Evolutionary conservation across 352 stramenopile species (phyloP), one percentile per base, ranked within the genome.

Genomic region (Phytopythium litorale): DNA sequence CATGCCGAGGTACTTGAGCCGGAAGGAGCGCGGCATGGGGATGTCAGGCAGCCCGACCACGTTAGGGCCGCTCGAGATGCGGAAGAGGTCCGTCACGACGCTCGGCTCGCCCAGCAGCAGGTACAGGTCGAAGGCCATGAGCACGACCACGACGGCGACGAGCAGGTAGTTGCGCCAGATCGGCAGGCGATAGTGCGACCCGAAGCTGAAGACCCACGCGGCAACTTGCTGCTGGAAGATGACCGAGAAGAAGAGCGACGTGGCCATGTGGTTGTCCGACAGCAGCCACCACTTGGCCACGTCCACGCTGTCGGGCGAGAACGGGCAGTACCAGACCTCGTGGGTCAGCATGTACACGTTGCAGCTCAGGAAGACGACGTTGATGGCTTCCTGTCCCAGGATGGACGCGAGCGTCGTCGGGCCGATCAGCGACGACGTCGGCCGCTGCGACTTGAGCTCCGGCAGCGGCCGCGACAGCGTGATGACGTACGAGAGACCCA

Each of bases 401-500:
- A 66, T 64, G 48, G 60, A 75, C 1, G 43, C 55, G 5, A 87
- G 33, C 4, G 78, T 86, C 42, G 70, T 65, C 0, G 65, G 58
- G 7, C 75, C 78, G 45, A 89, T 67, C 35, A 89, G 55, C n/a
- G 67, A 80, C 3, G 75, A 75, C 38, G 77, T 87, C 42, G 79
- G 77, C 6, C 81, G 62, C 33, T 72, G 53, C 8, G 64, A 28
- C 37, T 66, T 68, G 13, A 77, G 53, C 32, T 77, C 70, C 1
- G 61, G 19, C 3, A 73, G 58, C 3, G 88, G 85, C 55, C 87
- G 73, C 38, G 80, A 76, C 35, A 94, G 67, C 23, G 74, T 84
- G 56, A 96, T 88, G 4, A 72, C 78, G 58, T 88, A 95, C 40
- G 83, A 90, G 37, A 90, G 67, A 0, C 75, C 72, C 11, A 94